Evolutionary conservation across 805 yeast species (phyloP), one percentile per base, ranked within the genome.

Genomic region (Pichia gijzeniarum): DNA sequence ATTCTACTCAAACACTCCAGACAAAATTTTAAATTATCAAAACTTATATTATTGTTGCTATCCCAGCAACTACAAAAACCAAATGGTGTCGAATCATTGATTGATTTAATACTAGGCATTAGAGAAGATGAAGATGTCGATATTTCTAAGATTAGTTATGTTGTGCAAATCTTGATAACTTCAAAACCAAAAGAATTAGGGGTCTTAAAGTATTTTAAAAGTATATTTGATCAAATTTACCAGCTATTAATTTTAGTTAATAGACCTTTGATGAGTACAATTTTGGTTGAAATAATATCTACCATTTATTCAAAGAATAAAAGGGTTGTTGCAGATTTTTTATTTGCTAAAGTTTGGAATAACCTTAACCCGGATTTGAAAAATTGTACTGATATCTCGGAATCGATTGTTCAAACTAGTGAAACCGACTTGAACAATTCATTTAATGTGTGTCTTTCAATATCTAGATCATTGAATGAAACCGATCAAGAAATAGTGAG

Each of bases 81-180:
- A 2, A 60, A 63, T 1, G 97, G 98, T 0, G 78, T 93, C 2
- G 63, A 76, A 25, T 72, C 89, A 2, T 63, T 91, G 41, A 71
- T 89, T 25, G 97, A 91, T 61, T 79, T 85, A 50, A 70, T 85
- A 0, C 68, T 85, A 13, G 95, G 95, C 0, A 68, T 85, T 21
- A 69, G 96, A 46, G 95, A 87, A 35, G 71, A 73, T 44, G 91
- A 83, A 45, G 80, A 78, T 12, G 63, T 88, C 13, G 80, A 80
- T 50, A 62, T 80, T n/a, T 79, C 77, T 28, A 83, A 79, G 52
- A 69, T 86, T 40, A 79, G 77, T 22, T 76, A 80, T 47, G 84
- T 86, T 1, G 77, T 85, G n/a, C 74, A 72, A 35, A 71, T 87
- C 2, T 60, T 91, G 14, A 59, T 83, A 25, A 45, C 48, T n/a